A percentile compares a stretch with the other conserved stretches of the same genome.
Evolutionary conservation across 129 eudicot species (phyloP).

Genomic region (Scalesia atractyloides): DNA sequence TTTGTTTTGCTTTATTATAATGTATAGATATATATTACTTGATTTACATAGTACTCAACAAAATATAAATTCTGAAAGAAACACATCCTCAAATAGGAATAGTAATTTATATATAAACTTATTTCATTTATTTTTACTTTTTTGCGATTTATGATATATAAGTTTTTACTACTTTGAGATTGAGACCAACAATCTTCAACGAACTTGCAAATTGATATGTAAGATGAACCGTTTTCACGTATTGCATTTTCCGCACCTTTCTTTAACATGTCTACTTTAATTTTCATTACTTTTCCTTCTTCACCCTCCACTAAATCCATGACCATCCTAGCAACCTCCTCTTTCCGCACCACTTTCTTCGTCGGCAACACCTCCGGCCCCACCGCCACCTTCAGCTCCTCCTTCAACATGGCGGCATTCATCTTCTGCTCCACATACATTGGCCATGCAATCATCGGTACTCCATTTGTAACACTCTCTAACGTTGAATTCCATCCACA

Average conservation of each 20-base stretch:
- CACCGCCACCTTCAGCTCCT: constrained; percentile 56
- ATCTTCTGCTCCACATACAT: constrained; percentile 58
- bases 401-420: constrained; percentile 52
- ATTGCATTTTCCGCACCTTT: constrained; percentile 31
- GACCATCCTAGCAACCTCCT: constrained; percentile 59
- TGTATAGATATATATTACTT: too few species aligned
- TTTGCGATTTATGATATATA: too few species aligned
- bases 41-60: too few species aligned
- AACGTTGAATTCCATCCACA: constrained; percentile 71
- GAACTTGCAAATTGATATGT: constrained; percentile 29
- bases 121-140: too few species aligned
- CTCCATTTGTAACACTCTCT: constrained; percentile 53
- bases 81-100: too few species aligned
- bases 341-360: constrained; percentile 46
- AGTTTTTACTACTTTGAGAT: background rate
- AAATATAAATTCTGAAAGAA: too few species aligned
- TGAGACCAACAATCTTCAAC: constrained; percentile 32
- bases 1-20: too few species aligned
- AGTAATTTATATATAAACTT: too few species aligned
- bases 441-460: constrained; percentile 68
- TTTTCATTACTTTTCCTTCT: constrained; percentile 39
- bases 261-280: constrained; percentile 35
- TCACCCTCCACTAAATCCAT: constrained; percentile 37
- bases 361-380: constrained; percentile 44
- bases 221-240: constrained; percentile 42